Evolutionary conservation across 2,329 filamentous ascomycete genomes (phyloP).

Genomic region (Fusarium vanettenii): DNA sequence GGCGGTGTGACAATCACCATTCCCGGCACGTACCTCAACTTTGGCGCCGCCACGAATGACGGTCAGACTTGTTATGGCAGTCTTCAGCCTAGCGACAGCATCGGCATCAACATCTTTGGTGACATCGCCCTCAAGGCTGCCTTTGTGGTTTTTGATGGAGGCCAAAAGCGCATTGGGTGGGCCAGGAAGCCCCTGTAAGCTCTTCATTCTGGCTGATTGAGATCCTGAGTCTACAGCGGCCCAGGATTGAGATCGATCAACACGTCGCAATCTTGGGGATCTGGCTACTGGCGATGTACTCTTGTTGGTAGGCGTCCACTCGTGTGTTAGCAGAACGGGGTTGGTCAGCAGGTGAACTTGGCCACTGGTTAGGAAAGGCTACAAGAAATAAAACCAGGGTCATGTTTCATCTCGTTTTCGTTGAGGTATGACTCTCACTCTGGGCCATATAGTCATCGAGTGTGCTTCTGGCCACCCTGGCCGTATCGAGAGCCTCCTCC

Average conservation of each 20-base stretch:
- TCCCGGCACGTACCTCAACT: slow-evolving; percentile 66
- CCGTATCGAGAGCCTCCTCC: neutral
- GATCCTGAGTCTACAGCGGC: neutral
- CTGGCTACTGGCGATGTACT: neutral
- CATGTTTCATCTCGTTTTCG: neutral
- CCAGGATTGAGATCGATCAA: neutral
- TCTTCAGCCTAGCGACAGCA: slow-evolving; percentile 65
- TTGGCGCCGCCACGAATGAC: slow-evolving; percentile 53
- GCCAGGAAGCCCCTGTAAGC: slow-evolving; percentile 23
- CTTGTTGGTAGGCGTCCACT: neutral
- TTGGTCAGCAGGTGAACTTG: neutral
- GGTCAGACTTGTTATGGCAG: slow-evolving; percentile 74
- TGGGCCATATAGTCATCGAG: neutral
- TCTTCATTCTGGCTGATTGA: neutral
- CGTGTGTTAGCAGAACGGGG: neutral
- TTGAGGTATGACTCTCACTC: neutral
- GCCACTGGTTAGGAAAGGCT: neutral
- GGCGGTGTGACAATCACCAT: slow-evolving; percentile 69
- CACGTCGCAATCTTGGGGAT: neutral
- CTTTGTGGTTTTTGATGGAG: slow-evolving; percentile 67
- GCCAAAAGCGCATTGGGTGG: slow-evolving; percentile 35
- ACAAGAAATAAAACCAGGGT: neutral
- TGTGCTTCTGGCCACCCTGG: neutral
- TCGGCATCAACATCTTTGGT: slow-evolving; percentile 68
- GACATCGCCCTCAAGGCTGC: slow-evolving; percentile 71